Conservation (phyloP, 2,329 filamentous ascomycete genomes). For the Colletotrichum echinochloae region DNA sequence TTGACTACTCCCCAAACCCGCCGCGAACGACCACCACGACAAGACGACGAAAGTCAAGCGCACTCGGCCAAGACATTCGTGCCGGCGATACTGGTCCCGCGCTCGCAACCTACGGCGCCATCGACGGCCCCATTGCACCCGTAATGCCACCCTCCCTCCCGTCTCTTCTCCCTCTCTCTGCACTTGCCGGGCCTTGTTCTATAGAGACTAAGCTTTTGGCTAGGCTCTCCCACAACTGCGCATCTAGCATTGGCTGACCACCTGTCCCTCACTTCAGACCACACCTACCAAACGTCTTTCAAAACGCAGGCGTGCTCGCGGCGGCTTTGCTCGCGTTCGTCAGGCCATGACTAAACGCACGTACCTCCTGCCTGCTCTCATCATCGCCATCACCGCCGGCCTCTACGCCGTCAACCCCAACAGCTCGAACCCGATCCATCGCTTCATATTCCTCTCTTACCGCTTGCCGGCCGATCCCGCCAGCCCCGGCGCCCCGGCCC, state of each 20-base stretch:
- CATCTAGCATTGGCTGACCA: conserved; percentile 9
- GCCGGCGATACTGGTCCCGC: conserved; percentile 68
- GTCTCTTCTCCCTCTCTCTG: background rate
- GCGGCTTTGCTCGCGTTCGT: conserved; percentile 59
- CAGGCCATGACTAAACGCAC: conserved; percentile 71
- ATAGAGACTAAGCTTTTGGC: background rate
- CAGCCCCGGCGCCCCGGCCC: conserved; percentile 60
- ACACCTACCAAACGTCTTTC: conserved; percentile 56
- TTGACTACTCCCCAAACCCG: conserved; percentile 48
- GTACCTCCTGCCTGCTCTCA: conserved; percentile 74
- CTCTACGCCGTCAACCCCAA: conserved; percentile 82
- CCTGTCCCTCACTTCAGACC: conserved; percentile 14
- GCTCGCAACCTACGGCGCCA: conserved; percentile 58
- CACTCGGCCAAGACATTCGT: conserved; percentile 64
- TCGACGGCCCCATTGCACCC: conserved; percentile 24
- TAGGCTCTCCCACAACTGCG: background rate
- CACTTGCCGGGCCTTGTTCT: background rate
- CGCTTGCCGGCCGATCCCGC: conserved; percentile 67
- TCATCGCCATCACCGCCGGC: conserved; percentile 72
- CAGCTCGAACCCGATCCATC: conserved; percentile 81
- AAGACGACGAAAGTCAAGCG: conserved; percentile 68
- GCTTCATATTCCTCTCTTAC: conserved; percentile 93
- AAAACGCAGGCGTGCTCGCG: conserved; percentile 67
- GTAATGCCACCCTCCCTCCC: conserved; percentile 8
- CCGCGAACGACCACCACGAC: conserved; percentile 55